Evolutionary conservation across 208 protist species (phyloP).

Genomic region (Kentomonas sorsogonicus): DNA sequence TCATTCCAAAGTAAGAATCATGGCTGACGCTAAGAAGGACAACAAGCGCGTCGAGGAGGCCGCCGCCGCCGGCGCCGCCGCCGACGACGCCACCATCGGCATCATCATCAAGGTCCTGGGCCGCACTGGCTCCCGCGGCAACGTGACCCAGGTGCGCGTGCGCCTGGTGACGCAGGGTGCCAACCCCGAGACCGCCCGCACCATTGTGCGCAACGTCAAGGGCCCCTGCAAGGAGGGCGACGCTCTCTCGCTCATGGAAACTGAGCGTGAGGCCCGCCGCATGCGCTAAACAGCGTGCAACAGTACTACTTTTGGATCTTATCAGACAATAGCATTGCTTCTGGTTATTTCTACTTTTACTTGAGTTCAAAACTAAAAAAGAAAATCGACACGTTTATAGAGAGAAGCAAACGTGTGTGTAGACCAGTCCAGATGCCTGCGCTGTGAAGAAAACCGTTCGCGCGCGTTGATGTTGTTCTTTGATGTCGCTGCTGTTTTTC

Average conservation of each 20-base stretch:
- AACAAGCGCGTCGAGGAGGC: conserved; percentile 49
- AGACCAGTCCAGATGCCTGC: no score
- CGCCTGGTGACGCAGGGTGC: conserved; percentile 91
- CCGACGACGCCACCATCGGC: conserved; percentile 90
- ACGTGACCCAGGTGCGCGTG: conserved; percentile 98
- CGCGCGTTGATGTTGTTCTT: neutral
- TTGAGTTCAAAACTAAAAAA: conserved; percentile 12
- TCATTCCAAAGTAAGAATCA: conserved; percentile 1
- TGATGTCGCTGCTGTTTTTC: neutral
- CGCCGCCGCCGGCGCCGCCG: conserved; percentile 53
- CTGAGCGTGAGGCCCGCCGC: conserved; percentile 99
- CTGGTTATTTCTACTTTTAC: conserved; percentile 7
- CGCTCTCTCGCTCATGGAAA: conserved; percentile 99
- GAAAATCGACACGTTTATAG: conserved; percentile 11
- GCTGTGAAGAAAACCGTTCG: no score
- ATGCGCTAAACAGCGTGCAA: conserved; percentile 90
- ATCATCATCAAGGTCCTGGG: conserved; percentile 98
- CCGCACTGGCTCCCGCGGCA: conserved; percentile 99
- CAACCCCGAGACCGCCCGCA: conserved; percentile 87
- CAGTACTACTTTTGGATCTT: neutral
- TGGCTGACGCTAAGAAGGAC: conserved; percentile 81
- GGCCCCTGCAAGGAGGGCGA: conserved; percentile 98
- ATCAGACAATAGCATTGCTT: conserved; percentile 14
- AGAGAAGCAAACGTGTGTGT: neutral
- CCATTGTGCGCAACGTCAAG: conserved; percentile 99